These are phyloP conservation scores for Colletotrichum plurivorum DNA, from an alignment of 2,329 filamentous ascomycete species.

Conservation along the genomic window DNA sequence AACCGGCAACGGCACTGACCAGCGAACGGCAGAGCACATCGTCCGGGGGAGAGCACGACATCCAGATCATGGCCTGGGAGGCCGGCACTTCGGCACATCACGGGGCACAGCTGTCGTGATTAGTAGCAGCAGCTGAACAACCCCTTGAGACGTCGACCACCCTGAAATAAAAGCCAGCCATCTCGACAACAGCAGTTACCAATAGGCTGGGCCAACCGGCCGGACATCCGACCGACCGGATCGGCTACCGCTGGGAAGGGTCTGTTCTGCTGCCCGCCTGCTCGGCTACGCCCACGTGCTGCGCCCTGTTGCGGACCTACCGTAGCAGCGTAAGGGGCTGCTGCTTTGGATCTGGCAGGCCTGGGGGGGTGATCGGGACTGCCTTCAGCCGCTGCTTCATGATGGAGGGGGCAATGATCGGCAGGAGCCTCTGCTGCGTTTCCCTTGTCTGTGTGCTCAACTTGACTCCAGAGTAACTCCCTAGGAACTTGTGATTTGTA, in stretches of 20 bases:
- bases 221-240: constrained; percentile 7
- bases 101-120: neutral
- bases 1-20: neutral
- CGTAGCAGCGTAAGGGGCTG: neutral
- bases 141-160: neutral
- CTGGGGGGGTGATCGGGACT: neutral
- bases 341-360: neutral
- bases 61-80: neutral
- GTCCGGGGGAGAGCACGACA: neutral
- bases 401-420: constrained; percentile 1
- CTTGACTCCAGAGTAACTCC: neutral
- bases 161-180: neutral
- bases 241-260: neutral
- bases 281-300: constrained; percentile 23
- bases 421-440: neutral
- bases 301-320: constrained; percentile 7
- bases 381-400: constrained; percentile 20
- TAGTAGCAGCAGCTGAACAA: constrained; percentile 7
- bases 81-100: constrained; percentile 7
- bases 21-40: neutral
- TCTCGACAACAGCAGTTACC: neutral
- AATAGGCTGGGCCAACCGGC: constrained; percentile 1
- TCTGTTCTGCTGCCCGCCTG: neutral
- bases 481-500: too few species aligned
- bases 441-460: neutral